A percentile compares a stretch with the other conserved stretches of the same genome.
Evolutionary conservation across 306 rosid species (phyloP).

Genomic region (Sphenostylis stenocarpa): DNA sequence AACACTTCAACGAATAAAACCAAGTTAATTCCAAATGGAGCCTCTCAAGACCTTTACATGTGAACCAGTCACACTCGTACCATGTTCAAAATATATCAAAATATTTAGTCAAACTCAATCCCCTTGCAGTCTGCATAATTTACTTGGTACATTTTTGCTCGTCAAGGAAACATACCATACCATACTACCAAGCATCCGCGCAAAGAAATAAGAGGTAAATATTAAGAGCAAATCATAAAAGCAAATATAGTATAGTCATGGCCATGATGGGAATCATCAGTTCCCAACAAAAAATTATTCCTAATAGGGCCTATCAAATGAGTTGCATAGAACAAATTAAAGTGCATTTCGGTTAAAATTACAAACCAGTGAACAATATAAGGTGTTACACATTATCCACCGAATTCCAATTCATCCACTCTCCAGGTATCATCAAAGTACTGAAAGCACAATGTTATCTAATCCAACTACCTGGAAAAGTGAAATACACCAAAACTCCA

Average conservation of each 20-base stretch:
- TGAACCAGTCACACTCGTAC: neutral
- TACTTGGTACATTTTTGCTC: neutral
- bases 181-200: neutral
- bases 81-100: neutral
- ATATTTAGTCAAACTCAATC: neutral
- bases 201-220: neutral
- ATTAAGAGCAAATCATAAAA: neutral
- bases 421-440: slow-evolving; percentile 30
- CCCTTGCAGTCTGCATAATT: neutral
- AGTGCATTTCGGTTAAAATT: slow-evolving; percentile 11
- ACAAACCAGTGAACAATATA: slow-evolving; percentile 7
- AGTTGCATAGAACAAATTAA: slow-evolving; percentile 24
- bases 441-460: slow-evolving; percentile 8
- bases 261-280: neutral
- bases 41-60: neutral
- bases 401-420: slow-evolving; percentile 2
- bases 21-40: neutral
- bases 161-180: neutral
- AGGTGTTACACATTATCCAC: neutral
- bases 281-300: neutral
- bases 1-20: neutral
- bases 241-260: too few relatives aligned
- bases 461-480: slow-evolving; percentile 39
- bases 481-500: slow-evolving; percentile 31
- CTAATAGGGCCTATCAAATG: slow-evolving; percentile 21